These are phyloP conservation scores for Pelargonium hybrid DNA, from an alignment of 441 rosid genomes.

Conservation along the genomic window DNA sequence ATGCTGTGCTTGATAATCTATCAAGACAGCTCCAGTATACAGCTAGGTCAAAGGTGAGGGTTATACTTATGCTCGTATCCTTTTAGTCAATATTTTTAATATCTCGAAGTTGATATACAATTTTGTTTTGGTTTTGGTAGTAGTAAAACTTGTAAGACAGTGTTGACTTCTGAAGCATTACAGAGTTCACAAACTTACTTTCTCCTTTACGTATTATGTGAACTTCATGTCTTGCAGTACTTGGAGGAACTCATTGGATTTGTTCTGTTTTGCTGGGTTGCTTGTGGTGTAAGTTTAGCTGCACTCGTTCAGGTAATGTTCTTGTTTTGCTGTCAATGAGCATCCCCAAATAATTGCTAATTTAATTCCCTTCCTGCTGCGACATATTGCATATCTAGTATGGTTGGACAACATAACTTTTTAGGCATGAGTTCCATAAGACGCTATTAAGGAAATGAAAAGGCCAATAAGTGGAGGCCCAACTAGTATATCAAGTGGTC, in stretches of 20 bases:
- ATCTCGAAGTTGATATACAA: neutral
- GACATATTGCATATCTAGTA: slow-evolving; percentile 1
- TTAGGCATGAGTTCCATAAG: neutral
- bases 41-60: slow-evolving; percentile 65
- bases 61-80: neutral
- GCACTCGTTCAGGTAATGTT: slow-evolving; percentile 78
- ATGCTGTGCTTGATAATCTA: slow-evolving; percentile 56
- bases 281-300: slow-evolving; percentile 77
- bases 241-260: slow-evolving; percentile 82
- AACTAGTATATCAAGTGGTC: too few species aligned
- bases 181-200: neutral
- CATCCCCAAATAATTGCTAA: neutral
- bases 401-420: neutral
- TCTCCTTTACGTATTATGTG: neutral
- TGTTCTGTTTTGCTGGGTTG: slow-evolving; percentile 81
- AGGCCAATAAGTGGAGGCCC: neutral
- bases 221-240: slow-evolving; percentile 50
- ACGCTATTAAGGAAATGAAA: neutral
- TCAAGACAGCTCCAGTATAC: slow-evolving; percentile 69
- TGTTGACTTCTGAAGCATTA: neutral
- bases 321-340: slow-evolving; percentile 9
- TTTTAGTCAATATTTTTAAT: neutral
- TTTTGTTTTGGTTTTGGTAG: neutral
- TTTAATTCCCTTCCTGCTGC: neutral
- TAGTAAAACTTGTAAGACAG: neutral